These are phyloP conservation scores for Globisporangium radiosum DNA, from an alignment of 352 stramenopile species.

Conservation along the genomic window DNA sequence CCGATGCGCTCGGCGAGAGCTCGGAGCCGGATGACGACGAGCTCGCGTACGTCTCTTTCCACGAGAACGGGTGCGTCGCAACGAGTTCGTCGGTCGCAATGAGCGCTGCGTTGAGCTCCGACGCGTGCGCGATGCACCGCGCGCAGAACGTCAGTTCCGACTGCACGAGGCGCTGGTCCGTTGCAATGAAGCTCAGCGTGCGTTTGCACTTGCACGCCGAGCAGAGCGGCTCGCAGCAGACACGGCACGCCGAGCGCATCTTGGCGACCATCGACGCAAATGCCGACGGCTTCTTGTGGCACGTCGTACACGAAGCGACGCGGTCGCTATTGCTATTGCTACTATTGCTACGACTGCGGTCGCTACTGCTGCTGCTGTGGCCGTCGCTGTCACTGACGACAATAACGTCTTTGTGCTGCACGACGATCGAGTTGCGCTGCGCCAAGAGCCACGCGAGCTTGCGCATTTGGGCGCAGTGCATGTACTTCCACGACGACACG, in stretches of 20 bases:
- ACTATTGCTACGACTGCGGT: neutral
- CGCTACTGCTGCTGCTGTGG: too few species aligned
- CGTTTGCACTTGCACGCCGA: constrained; percentile 24
- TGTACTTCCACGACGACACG: constrained; percentile 25
- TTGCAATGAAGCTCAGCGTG: constrained; percentile 30
- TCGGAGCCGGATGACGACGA: constrained; percentile 2
- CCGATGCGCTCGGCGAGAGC: too few species aligned
- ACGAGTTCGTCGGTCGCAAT: constrained; percentile 17
- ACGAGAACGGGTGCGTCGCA: constrained; percentile 11
- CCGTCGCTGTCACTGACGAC: neutral
- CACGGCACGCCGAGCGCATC: constrained; percentile 11
- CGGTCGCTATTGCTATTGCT: constrained; percentile 25
- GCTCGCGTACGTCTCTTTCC: neutral
- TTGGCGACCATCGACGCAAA: constrained; percentile 21
- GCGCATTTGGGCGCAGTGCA: constrained; percentile 53
- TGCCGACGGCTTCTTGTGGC: constrained; percentile 18
- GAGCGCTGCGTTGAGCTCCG: constrained; percentile 20
- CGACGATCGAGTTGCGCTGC: neutral
- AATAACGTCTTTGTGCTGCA: neutral
- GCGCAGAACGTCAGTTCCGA: constrained; percentile 31
- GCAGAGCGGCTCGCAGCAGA: constrained; percentile 33
- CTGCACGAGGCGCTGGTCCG: constrained; percentile 22
- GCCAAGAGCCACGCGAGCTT: constrained; percentile 52
- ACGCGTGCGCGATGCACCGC: constrained; percentile 30
- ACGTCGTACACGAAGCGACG: constrained; percentile 27